Conservation (phyloP, 345 rosid species). For the Populus tremula region DNA sequence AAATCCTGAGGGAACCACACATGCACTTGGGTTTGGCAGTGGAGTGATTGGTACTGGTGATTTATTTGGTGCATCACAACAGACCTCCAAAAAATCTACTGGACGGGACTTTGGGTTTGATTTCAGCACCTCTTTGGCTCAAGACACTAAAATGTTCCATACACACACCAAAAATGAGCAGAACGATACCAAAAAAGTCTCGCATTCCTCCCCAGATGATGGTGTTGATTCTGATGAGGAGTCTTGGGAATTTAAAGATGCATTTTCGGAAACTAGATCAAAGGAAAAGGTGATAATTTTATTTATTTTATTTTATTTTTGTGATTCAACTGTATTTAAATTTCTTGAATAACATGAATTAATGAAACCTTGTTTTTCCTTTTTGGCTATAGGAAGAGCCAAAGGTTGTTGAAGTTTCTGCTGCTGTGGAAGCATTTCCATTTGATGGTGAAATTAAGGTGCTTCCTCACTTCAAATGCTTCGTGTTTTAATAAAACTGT, state of each 20-base stretch:
- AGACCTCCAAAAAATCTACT: slow-evolving; percentile 26
- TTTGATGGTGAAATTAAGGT: slow-evolving; percentile 23
- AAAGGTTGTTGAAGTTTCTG: slow-evolving; percentile 18
- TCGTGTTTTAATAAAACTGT: slow-evolving; percentile 1
- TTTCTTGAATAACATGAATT: slow-evolving; percentile 2
- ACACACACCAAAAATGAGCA: slow-evolving; percentile 19
- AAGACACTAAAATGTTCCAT: slow-evolving; percentile 15
- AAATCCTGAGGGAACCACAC: slow-evolving; percentile 11
- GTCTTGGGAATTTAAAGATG: slow-evolving; percentile 51
- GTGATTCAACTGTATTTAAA: slow-evolving; percentile 1
- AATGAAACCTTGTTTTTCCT: background rate
- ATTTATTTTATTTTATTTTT: background rate
- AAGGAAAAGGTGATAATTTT: slow-evolving; percentile 41
- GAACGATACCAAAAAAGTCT: slow-evolving; percentile 18
- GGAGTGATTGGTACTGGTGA: slow-evolving; percentile 11
- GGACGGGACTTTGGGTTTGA: slow-evolving; percentile 41
- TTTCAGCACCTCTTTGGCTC: slow-evolving; percentile 23
- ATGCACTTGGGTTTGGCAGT: slow-evolving; percentile 21
- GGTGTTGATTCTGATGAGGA: slow-evolving; percentile 30
- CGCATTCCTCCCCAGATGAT: slow-evolving; percentile 20
- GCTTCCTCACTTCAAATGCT: slow-evolving; percentile 11
- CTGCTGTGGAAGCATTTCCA: slow-evolving; percentile 17
- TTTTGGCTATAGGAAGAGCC: slow-evolving; percentile 22
- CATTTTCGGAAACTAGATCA: slow-evolving; percentile 38
- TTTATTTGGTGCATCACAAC: slow-evolving; percentile 21